Conservation (phyloP, 1,139 yeast genomes). For the Protomyces macrosporus region DNA sequence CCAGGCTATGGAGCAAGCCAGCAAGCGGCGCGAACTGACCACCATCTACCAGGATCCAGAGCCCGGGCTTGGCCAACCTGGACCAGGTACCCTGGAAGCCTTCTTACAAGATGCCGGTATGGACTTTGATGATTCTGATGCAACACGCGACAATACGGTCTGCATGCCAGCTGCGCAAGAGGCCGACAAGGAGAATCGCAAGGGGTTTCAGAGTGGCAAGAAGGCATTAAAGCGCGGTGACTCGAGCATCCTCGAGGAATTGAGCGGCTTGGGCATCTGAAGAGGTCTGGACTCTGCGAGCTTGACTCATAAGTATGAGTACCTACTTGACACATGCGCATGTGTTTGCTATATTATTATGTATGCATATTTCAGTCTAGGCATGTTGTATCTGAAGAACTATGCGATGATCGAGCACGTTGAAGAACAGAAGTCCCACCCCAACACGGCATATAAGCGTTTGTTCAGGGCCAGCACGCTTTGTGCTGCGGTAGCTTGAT, state of each 20-base stretch:
- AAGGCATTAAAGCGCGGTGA: neutral
- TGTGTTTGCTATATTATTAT: no score
- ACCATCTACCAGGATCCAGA: neutral
- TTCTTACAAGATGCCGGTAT: slow-evolving; percentile 1
- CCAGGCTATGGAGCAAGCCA: neutral
- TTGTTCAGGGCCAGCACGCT: no score
- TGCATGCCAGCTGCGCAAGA: neutral
- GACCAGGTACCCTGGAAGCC: neutral
- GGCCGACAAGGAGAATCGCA: neutral
- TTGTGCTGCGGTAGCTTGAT: no score
- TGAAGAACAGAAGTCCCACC: no score
- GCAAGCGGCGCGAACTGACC: neutral
- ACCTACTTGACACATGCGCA: no score
- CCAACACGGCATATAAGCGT: no score
- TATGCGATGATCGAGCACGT: no score
- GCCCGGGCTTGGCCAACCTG: neutral
- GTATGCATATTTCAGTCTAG: no score
- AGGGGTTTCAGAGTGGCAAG: neutral
- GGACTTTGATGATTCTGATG: neutral
- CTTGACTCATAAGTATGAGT: no score
- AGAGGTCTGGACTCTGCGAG: no score
- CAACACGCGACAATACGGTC: neutral
- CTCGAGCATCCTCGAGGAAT: slow-evolving; percentile 12
- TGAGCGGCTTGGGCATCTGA: slow-evolving; percentile 18
- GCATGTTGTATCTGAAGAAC: no score